phyloP scores from a whole-genome alignment of 805 yeast species.

The Candida arabinofermentans region DNA sequence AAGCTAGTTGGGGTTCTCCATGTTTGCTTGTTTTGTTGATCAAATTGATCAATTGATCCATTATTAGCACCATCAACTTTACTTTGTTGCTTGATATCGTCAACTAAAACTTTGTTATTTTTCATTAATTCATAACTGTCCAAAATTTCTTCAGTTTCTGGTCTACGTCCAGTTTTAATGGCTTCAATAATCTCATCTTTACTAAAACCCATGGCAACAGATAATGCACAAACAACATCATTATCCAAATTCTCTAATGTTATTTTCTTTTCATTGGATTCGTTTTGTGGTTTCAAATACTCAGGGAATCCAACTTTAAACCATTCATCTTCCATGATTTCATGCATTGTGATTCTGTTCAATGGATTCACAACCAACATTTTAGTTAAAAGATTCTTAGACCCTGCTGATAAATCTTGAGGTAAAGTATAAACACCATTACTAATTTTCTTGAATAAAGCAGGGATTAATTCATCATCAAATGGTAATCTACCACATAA shows the following conservation, averaged over 20 bases:
- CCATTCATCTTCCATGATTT: conserved; percentile 93
- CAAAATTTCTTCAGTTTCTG: conserved; percentile 67
- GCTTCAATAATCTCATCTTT: conserved; percentile 78
- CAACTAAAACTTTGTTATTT: conserved; percentile 70
- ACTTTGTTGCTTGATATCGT: conserved; percentile 48
- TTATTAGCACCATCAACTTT: conserved; percentile 1
- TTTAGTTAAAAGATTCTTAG: conserved; percentile 73
- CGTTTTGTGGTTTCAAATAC: conserved; percentile 64
- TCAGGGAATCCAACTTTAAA: conserved; percentile 77
- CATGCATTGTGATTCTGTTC: conserved; percentile 88
- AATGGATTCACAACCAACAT: conserved; percentile 95
- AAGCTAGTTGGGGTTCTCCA: conserved; percentile 32
- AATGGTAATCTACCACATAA: conserved; percentile 92
- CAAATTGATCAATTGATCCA: neutral
- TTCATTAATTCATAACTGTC: conserved; percentile 82
- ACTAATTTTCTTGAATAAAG: conserved; percentile 84
- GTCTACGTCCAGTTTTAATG: conserved; percentile 34
- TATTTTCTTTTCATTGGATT: conserved; percentile 27
- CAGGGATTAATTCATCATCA: conserved; percentile 95
- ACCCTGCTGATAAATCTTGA: conserved; percentile 79
- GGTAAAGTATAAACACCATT: conserved; percentile 93
- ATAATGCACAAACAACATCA: conserved; percentile 67
- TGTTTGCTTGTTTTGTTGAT: conserved; percentile 8
- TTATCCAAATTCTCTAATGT: conserved; percentile 55
- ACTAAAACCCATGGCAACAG: conserved; percentile 85